Evolutionary conservation across 2,329 filamentous ascomycete species (phyloP).

Genomic region (Sarocladium brachiariae): DNA sequence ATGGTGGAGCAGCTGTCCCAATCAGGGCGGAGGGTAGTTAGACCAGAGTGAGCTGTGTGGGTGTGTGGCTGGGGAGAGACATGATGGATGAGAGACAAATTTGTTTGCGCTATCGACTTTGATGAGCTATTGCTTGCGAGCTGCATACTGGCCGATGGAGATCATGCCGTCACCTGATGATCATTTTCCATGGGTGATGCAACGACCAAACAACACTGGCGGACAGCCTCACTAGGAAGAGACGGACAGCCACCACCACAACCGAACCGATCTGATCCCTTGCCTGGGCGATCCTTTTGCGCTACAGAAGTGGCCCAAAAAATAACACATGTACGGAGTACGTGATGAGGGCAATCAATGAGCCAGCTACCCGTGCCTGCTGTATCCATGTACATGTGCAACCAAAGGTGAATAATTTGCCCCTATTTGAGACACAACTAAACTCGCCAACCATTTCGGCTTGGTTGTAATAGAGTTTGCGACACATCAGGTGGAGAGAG

Average conservation of each 20-base stretch:
- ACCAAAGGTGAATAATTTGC: no score
- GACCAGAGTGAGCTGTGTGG: neutral
- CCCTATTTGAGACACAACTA: no score
- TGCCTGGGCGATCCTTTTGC: neutral
- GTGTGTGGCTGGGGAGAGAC: conserved; percentile 5
- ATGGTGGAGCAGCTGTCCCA: neutral
- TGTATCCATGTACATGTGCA: no score
- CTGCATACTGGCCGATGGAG: neutral
- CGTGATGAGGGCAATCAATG: no score
- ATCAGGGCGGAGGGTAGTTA: neutral
- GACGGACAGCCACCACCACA: neutral
- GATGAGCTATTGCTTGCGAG: neutral
- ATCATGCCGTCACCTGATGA: conserved; percentile 1
- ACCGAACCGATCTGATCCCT: conserved; percentile 1
- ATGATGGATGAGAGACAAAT: neutral
- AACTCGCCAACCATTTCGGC: no score
- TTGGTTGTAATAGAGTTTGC: no score
- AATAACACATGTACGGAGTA: neutral
- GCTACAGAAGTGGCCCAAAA: neutral
- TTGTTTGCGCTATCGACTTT: neutral
- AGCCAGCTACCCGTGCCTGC: no score
- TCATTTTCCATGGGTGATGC: neutral
- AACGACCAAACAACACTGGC: neutral
- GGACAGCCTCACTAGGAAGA: neutral
- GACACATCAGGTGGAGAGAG: no score